These are phyloP conservation scores for Haplosporangium sp. DNA, from an alignment of 371 early-diverging fungal species.

Conservation along the genomic window DNA sequence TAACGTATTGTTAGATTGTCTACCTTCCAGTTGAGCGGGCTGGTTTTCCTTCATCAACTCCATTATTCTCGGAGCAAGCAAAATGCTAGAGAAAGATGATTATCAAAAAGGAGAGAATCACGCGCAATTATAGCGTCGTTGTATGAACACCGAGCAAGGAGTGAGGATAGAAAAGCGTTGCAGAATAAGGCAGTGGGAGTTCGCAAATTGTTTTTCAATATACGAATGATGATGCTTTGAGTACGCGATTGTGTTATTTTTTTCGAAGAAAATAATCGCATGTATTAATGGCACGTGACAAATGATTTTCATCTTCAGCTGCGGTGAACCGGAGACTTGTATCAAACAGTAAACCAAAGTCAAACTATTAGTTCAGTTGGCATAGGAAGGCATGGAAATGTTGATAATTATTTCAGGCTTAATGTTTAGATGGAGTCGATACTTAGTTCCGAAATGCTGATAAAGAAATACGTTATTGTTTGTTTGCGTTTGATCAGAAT, in stretches of 20 bases:
- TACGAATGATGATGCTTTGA: neutral
- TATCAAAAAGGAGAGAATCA: neutral
- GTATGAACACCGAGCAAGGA: neutral
- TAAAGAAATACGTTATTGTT: neutral
- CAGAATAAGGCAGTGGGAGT: neutral
- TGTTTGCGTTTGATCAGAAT: neutral
- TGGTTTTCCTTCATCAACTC: conserved; percentile 51
- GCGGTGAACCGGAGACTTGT: too few species aligned
- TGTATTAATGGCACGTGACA: too few species aligned
- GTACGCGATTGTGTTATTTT: neutral
- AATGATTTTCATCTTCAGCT: too few species aligned
- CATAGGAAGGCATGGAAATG: neutral
- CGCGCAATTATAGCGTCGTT: neutral
- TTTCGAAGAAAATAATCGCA: too few species aligned
- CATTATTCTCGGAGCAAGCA: conserved; percentile 13
- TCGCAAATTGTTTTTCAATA: neutral
- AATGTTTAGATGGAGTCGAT: neutral
- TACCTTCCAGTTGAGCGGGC: conserved; percentile 31
- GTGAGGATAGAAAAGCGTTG: neutral
- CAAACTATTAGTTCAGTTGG: too few species aligned
- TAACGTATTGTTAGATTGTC: neutral
- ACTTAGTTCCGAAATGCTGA: neutral
- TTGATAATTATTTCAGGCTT: too few species aligned
- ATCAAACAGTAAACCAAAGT: too few species aligned
- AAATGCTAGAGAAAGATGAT: neutral